These are phyloP conservation scores for Sorghum bicolor DNA, from an alignment of 176 grass and related monocot species.

Conservation along the genomic window DNA sequence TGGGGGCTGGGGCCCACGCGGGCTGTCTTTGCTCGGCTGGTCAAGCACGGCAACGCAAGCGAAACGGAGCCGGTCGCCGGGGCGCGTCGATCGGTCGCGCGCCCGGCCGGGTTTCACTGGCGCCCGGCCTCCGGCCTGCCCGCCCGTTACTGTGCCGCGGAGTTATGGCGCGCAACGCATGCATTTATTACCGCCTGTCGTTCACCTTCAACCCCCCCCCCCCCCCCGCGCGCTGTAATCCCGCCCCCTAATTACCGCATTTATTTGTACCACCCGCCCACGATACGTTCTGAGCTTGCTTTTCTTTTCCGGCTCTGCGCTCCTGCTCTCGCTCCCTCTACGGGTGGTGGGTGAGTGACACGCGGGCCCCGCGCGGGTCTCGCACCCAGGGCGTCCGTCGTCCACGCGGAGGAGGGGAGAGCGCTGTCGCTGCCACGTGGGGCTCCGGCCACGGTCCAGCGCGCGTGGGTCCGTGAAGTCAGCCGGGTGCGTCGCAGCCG, in stretches of 20 bases:
- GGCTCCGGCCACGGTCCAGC: neutral
- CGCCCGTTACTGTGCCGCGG: slow-evolving; percentile 28
- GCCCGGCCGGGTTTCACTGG: neutral
- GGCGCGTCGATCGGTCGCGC: neutral
- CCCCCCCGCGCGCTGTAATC: slow-evolving; percentile 6
- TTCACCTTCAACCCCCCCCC: neutral
- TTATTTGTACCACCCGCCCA: slow-evolving; percentile 35
- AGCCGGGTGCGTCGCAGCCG: neutral
- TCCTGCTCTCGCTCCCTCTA: neutral
- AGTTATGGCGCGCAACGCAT: slow-evolving; percentile 25
- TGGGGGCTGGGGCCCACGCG: neutral
- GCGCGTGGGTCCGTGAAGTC: neutral
- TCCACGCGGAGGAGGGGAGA: neutral
- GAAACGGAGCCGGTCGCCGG: neutral
- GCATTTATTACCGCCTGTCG: slow-evolving; percentile 32
- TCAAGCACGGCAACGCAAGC: neutral
- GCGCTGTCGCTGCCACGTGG: neutral
- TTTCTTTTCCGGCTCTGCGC: neutral
- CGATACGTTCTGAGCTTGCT: neutral
- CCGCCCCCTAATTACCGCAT: slow-evolving; percentile 38
- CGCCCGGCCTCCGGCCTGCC: neutral
- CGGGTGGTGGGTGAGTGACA: neutral
- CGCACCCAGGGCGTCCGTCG: neutral
- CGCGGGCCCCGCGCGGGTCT: neutral
- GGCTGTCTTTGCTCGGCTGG: neutral